Base-by-base conservation (phyloP, 768 basidiomycete genomes). In the Kockovaella imperatae region DNA sequence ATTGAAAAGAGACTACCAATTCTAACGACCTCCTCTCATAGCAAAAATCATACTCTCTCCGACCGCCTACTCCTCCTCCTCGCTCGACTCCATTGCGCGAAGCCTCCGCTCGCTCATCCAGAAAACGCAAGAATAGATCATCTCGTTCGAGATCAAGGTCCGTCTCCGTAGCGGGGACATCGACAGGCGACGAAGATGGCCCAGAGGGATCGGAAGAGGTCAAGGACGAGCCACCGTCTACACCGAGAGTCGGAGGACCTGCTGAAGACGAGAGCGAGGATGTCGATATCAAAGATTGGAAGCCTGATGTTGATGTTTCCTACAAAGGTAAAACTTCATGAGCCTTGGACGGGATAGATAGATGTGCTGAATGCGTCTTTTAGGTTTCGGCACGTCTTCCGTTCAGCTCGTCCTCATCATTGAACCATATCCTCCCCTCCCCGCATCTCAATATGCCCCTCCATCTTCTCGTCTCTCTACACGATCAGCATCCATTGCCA, bases 381-480 rank as follows among this genome's bases (percentile, higher is more conserved):
- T 18, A 68, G 69, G 69, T 15, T 71, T 71, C 54, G 62, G 65
- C 13, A 71, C 68, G 15, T 64, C 64, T 4, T 67, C 69, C 7
- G 45, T 67, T 10, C 69, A 71, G 46, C 60, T 71, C 1, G 69
- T 71, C 18, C 52, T 69, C 5, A 68, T 71, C 35, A 52, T 71
- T 36, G 69, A 71, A 35, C 69, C 69, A 21, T 71, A 60, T 36
- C 69, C 69, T n/a, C 58, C 69, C 3, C 45, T 69, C 1, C 50
- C 59, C 1, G 42, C 60, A 10, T 48, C 52, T 0, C 28, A 59
- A 10, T 64, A 67, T 38, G 57, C 60, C 23, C 62, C 67, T 2
- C 57, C 63, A 11, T 61, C 61, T 14, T 64, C 62, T 35, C 59
- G 65, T 2, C 53, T 67, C 2, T 62, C 59, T 8, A 51, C 60